Evolutionary conservation across 805 yeast genomes (phyloP), one percentile per base, ranked within the genome.

Genomic region (Monosporozyma solicola): DNA sequence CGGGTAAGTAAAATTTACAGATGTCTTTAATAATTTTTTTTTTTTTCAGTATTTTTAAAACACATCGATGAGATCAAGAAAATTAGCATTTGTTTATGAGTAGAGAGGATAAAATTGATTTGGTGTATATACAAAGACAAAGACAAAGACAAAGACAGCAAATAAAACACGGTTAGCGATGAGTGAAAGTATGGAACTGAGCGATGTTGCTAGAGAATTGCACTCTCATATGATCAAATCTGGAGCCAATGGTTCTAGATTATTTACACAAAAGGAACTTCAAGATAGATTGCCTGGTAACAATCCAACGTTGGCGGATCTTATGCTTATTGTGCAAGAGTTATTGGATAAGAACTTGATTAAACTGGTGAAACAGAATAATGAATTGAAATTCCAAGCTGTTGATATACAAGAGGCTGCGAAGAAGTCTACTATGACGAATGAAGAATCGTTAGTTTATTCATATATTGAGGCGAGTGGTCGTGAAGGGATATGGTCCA

Each of bases 401-500:
- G 85, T 88, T 2, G 76, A 83, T 6, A 70, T 75, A 43, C 72
- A 78, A 11, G 97, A 90, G 57, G 97, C 97, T 9, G 78, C 72
- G 29, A 87, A 87, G 63, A 80, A 88, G 56, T 75, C 83, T 27
- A 77, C 82, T 41, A 90, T 92, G 97, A 66, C 79, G 8, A 79
- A 84, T 31, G 99, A 94, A 62, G 98, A 94, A 70, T 84, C 91
- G 25, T 80, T 92, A 80, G 85, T 92, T 29, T 92, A 92, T 66
- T 84, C 94, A 0, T 85, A 90, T 63, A 92, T 92, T 57, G 96
- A 88, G 63, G 95, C 95, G 0, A 80, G 95, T 7, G 96, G 94
- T 3, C 76, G 98, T 68, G 97, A 91, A 70, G 97, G 97, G 47
- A 89, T 91, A 51, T 91, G 97, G 97, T 86, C 96, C 11, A 89